phyloP scores from a whole-genome alignment of 108 stramenopile genomes.

The Epipyxis sp. region DNA sequence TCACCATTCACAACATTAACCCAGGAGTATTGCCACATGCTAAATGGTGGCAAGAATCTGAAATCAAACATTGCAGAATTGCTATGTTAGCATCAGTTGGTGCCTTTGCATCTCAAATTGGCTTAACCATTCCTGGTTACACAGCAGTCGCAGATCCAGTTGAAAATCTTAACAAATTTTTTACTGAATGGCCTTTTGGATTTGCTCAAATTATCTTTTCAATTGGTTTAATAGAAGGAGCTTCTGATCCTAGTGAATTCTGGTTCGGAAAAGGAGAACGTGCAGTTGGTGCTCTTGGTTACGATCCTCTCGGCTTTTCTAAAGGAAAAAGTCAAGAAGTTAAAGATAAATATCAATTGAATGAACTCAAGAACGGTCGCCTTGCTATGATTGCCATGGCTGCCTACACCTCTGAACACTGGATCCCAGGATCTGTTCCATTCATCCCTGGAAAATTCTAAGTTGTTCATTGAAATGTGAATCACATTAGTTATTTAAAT shows the following conservation, averaged over 20 bases:
- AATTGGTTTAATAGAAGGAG: neutral
- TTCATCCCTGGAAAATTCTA: slow-evolving; percentile 48
- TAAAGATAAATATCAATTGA: slow-evolving; percentile 67
- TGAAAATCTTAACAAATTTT: neutral
- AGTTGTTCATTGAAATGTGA: no score
- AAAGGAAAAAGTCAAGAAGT: neutral
- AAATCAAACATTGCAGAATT: neutral
- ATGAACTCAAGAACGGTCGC: slow-evolving; percentile 88
- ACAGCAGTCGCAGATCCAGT: neutral
- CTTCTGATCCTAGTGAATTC: neutral
- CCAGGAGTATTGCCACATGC: neutral
- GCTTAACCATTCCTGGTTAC: neutral
- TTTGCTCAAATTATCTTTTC: neutral
- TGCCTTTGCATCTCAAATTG: neutral
- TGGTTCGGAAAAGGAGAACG: neutral
- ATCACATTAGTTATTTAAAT: no score
- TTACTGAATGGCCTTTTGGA: neutral
- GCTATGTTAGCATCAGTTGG: neutral
- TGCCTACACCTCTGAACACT: slow-evolving; percentile 70
- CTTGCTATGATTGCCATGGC: slow-evolving; percentile 89
- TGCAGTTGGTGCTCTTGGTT: neutral
- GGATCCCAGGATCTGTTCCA: slow-evolving; percentile 81
- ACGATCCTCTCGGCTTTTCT: neutral
- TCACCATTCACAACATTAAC: neutral
- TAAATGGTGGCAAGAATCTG: neutral